phyloP scores from a whole-genome alignment of 495 filamentous ascomycete genomes.

The Penicillium mononematosum region DNA sequence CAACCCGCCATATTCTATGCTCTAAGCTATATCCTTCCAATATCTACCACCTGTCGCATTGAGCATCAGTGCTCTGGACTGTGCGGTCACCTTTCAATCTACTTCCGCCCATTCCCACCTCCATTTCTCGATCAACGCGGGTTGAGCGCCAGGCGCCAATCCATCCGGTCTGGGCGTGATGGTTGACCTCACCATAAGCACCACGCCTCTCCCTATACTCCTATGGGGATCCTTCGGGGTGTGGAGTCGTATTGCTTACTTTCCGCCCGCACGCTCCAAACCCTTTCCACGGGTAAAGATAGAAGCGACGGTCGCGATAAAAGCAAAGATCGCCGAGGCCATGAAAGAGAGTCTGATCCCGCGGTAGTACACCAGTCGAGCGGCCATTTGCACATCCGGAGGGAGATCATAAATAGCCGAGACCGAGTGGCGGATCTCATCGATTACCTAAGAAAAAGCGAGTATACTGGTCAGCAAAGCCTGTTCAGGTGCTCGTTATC shows the following conservation, averaged over 20 bases:
- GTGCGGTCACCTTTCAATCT: neutral
- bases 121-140: neutral
- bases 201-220: neutral
- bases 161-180: neutral
- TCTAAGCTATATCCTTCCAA: neutral
- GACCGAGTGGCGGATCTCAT: constrained; percentile 61
- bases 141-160: neutral
- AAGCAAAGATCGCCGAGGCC: constrained; percentile 51
- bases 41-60: neutral
- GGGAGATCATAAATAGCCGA: constrained; percentile 53
- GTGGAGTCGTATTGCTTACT: constrained; percentile 3
- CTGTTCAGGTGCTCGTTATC: neutral
- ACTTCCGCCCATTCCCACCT: neutral
- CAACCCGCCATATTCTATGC: neutral
- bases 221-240: neutral
- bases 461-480: constrained; percentile 21
- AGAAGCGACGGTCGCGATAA: constrained; percentile 49
- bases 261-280: constrained; percentile 26
- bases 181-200: constrained; percentile 1
- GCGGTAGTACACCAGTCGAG: constrained; percentile 57
- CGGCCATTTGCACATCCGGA: constrained; percentile 58
- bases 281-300: constrained; percentile 52
- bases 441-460: constrained; percentile 46
- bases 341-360: constrained; percentile 56
- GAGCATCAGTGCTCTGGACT: neutral